phyloP scores from a whole-genome alignment of 306 rosid species.

The Boehmeria nivea region DNA sequence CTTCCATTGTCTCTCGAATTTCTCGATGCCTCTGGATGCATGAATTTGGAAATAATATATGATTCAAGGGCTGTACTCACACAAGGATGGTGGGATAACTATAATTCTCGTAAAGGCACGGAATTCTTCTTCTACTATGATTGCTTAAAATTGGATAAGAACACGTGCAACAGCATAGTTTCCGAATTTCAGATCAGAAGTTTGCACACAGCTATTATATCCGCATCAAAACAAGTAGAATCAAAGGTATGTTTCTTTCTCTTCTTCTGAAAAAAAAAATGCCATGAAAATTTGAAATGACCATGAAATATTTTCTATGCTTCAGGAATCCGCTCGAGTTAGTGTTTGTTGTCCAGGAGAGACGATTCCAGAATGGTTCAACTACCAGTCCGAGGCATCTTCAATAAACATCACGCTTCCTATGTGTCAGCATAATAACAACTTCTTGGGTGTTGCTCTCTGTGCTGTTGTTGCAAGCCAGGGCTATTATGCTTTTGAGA shows the following conservation, averaged over 20 bases:
- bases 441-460: constrained; percentile 4
- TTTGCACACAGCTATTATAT: background rate
- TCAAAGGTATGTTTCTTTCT: background rate
- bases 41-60: background rate
- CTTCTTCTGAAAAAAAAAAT: background rate
- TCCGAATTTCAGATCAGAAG: background rate
- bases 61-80: background rate
- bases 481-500: background rate
- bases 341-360: background rate
- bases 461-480: background rate
- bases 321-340: background rate
- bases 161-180: background rate
- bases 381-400: background rate
- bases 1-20: background rate
- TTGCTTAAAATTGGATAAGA: constrained; percentile 5
- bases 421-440: background rate
- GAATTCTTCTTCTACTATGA: background rate
- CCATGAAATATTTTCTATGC: background rate
- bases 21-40: background rate
- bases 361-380: constrained; percentile 1
- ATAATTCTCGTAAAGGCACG: background rate
- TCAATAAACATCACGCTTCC: constrained; percentile 2
- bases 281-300: no score
- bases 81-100: background rate
- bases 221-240: background rate